Conservation (phyloP, 148 eudicot genomes). For the Pharnaceum exiguum region DNA sequence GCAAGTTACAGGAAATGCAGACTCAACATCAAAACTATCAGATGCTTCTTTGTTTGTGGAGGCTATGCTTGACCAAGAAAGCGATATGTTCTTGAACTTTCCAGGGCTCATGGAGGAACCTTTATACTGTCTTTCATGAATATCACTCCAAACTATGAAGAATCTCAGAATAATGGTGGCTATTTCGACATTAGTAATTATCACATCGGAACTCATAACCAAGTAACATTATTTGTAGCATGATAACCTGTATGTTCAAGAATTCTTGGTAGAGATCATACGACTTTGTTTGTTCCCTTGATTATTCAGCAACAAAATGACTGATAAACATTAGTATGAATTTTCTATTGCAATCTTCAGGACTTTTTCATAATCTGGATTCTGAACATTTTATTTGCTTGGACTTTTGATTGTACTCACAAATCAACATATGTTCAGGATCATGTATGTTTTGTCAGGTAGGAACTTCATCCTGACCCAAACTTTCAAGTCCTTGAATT, state of each 20-base stretch:
- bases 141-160: background rate
- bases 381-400: no score
- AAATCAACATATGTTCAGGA: no score
- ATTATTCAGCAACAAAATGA: no score
- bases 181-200: background rate
- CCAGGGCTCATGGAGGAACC: slow-evolving; percentile 62
- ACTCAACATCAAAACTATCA: background rate
- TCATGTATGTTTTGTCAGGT: no score
- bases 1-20: background rate
- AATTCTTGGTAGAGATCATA: background rate
- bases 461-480: no score
- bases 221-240: no score
- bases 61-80: slow-evolving; percentile 55
- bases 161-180: background rate
- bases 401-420: no score
- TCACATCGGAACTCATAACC: no score
- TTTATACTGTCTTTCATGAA: slow-evolving; percentile 24
- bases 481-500: no score
- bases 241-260: background rate
- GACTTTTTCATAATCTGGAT: no score
- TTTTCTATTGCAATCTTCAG: no score
- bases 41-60: slow-evolving; percentile 43
- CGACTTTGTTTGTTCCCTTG: background rate
- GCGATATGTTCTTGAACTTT: slow-evolving; percentile 50
- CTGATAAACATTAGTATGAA: no score